Evolutionary conservation across 768 basidiomycete species (phyloP), one percentile per base, ranked within the genome.

Genomic region (Sporobolomyces phaffii): DNA sequence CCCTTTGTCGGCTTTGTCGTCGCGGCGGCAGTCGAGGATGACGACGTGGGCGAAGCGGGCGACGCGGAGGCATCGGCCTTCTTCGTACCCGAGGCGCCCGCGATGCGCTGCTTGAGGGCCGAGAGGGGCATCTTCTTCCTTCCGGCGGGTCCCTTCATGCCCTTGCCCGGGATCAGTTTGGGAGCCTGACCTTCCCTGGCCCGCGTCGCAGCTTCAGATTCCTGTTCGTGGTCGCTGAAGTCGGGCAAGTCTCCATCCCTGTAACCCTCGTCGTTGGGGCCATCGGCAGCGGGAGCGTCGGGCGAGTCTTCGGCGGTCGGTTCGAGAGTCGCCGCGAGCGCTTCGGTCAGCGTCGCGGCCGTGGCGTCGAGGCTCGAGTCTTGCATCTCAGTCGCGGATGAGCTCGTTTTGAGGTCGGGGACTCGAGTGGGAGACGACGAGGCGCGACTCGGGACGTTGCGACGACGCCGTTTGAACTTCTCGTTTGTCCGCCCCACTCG

Each of bases 171-270:
- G 5, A 62, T 26, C 47, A 62, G 40, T 43, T 28, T 41, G 48
- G 24, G n/a, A 29, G 10, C 20, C 17, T 38, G 4, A 2, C 36
- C 20, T 36, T 18, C 38, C 24, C 13, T 7, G 11, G 50, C 22
- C 2, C 38, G n/a, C n/a, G n/a, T 13, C 22, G 36, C 22, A 20
- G 34, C 43, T 0, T 60, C 47, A 13, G 6, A 22, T 6, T 62
- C 44, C 0, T 51, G 14, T 36, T 70, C 69, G 28, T 31, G 26
- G 60, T 73, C 72, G 10, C 63, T 65, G 57, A 70, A 70, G 26
- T 73, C 72, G 38, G 72, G 72, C 8, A 73, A 51, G 57, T 70
- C 65, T n/a, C 69, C 66, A 54, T 71, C 65, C n/a, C 15, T 15
- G 63, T 64, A 69, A 5, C 34, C 47, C 11, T 33, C 33, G 20